These are phyloP conservation scores for Cercophora newfieldiana DNA, from an alignment of 495 filamentous ascomycete species.

Conservation along the genomic window DNA sequence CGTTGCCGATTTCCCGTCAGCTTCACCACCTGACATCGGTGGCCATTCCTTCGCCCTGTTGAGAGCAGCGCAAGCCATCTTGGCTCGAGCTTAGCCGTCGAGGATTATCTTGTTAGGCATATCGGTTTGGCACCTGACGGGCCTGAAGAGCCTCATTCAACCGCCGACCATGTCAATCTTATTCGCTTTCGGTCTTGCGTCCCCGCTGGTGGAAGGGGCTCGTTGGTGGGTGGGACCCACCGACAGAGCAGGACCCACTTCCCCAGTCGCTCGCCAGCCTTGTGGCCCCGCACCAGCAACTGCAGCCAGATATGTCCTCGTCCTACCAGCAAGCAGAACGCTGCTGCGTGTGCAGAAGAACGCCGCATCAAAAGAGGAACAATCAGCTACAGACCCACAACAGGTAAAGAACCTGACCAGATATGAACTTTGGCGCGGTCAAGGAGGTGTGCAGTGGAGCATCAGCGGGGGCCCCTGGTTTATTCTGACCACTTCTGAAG, in stretches of 20 bases:
- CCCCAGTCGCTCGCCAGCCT: background rate
- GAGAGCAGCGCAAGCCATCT: background rate
- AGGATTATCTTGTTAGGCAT: background rate
- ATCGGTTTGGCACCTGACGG: background rate
- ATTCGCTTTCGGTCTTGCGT: background rate
- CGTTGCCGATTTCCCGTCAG: background rate
- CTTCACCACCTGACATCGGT: slow-evolving; percentile 6
- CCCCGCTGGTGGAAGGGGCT: no score
- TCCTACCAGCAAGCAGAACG: background rate
- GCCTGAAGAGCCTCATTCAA: background rate
- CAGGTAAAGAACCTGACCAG: no score
- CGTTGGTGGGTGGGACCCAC: no score
- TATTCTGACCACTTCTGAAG: no score
- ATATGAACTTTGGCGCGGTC: no score
- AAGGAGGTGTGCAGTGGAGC: no score
- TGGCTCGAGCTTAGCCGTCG: no score
- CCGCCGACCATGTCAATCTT: background rate
- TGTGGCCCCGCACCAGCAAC: background rate
- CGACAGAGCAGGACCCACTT: background rate
- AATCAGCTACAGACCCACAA: no score
- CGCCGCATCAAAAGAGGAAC: background rate
- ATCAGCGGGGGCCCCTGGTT: no score
- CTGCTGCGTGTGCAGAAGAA: background rate
- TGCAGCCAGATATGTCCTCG: background rate
- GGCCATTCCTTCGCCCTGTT: background rate